These are phyloP conservation scores for Dactylellina cionopaga DNA, from an alignment of 2,329 filamentous ascomycete genomes.

Conservation along the genomic window DNA sequence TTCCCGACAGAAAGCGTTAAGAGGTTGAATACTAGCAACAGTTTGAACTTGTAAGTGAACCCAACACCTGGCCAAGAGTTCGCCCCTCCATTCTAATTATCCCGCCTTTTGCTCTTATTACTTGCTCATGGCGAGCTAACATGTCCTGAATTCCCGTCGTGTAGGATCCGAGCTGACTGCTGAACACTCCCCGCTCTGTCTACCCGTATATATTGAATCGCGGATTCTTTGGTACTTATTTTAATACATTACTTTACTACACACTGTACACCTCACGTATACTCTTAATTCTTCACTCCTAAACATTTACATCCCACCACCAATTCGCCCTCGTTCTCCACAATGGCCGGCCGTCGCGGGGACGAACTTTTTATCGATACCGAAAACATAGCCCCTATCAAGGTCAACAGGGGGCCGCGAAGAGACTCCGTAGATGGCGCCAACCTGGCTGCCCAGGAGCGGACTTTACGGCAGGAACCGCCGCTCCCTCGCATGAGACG, in stretches of 20 bases:
- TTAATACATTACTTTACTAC: constrained; percentile 41
- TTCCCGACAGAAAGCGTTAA: constrained; percentile 13
- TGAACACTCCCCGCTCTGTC: constrained; percentile 19
- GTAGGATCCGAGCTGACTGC: constrained; percentile 45
- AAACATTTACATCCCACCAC: constrained; percentile 21
- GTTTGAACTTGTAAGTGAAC: constrained; percentile 39
- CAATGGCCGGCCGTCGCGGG: constrained; percentile 53
- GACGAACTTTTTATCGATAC: constrained; percentile 52
- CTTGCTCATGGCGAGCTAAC: constrained; percentile 16
- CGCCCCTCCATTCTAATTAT: constrained; percentile 49
- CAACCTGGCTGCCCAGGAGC: constrained; percentile 50
- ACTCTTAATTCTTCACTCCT: constrained; percentile 1
- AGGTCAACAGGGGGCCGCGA: constrained; percentile 31
- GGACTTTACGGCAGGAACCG: constrained; percentile 52
- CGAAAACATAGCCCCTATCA: constrained; percentile 40
- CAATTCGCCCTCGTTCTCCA: constrained; percentile 42
- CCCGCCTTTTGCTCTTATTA: constrained; percentile 22
- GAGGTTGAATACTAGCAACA: constrained; percentile 18
- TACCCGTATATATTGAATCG: constrained; percentile 32
- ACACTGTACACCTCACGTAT: constrained; percentile 9
- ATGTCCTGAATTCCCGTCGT: constrained; percentile 13
- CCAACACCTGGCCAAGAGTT: constrained; percentile 39
- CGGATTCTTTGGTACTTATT: constrained; percentile 24
- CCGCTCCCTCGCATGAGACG: constrained; percentile 53
- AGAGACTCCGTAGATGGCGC: constrained; percentile 49